A percentile compares a stretch with the other conserved stretches of the same genome.
Evolutionary conservation across 2,329 filamentous ascomycete species (phyloP).

Genomic region (Fusarium nygamai): DNA sequence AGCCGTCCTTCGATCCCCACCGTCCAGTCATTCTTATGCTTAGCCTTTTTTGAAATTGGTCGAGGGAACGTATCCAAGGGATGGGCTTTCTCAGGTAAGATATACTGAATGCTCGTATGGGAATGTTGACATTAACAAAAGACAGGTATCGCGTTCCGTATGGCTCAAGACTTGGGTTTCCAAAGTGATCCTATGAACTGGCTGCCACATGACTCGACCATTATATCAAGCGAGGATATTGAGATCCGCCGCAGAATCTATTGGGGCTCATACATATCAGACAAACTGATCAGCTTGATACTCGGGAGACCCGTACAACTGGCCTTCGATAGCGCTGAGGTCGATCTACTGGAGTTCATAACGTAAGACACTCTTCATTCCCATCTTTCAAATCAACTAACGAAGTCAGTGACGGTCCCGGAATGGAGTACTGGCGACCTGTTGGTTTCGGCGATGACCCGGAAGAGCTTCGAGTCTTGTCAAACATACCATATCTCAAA

Average conservation of each 20-base stretch:
- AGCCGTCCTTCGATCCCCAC: not conserved
- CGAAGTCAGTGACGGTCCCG: not conserved
- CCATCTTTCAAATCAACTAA: not conserved
- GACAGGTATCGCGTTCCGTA: not conserved
- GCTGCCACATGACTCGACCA: not conserved
- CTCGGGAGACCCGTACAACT: not conserved
- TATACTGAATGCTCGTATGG: accelerated
- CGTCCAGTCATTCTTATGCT: not conserved
- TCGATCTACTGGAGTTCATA: not conserved
- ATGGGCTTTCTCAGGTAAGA: not conserved
- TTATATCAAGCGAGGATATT: not conserved
- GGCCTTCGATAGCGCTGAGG: not conserved
- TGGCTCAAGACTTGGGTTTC: not conserved
- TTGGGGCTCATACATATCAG: constrained; percentile 1
- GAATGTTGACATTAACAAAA: not conserved
- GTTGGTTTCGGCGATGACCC: not conserved
- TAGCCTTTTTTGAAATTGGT: not conserved
- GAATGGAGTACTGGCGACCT: not conserved
- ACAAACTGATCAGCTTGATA: not conserved
- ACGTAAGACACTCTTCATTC: not conserved
- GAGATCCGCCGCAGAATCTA: not conserved
- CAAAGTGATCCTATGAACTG: constrained; percentile 4
- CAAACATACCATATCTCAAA: constrained; percentile 4
- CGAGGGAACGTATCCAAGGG: not conserved
- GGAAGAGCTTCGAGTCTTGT: not conserved